Evolutionary conservation across 768 basidiomycete species (phyloP).

Genomic region (Russula sp.): DNA sequence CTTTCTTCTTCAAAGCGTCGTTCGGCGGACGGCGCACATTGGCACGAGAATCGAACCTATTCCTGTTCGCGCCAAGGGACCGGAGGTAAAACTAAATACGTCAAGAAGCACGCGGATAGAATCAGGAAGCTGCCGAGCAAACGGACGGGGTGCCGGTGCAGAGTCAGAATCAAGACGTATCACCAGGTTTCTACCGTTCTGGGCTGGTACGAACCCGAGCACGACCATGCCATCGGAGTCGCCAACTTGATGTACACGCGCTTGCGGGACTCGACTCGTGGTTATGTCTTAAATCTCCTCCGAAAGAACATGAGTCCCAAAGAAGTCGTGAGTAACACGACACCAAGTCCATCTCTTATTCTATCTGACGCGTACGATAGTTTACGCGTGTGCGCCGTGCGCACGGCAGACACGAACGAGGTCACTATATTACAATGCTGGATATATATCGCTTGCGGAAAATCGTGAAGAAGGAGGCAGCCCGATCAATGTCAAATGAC

Average conservation of each 20-base stretch:
- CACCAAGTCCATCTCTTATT: not conserved
- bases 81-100: not conserved
- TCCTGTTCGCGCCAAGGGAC: conserved; percentile 5
- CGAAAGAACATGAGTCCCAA: not conserved
- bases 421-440: not conserved
- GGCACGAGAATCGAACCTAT: not conserved
- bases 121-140: not conserved
- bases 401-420: conserved; percentile 1
- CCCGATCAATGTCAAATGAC: not conserved
- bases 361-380: not conserved
- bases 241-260: conserved; percentile 3
- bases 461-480: not conserved
- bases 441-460: not conserved
- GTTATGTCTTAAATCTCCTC: not conserved
- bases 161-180: not conserved
- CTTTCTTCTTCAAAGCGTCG: not conserved
- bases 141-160: conserved; percentile 7
- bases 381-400: not conserved
- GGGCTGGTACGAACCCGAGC: conserved; percentile 7
- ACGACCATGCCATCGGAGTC: not conserved
- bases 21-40: not conserved
- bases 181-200: not conserved
- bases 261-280: conserved; percentile 1
- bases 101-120: not conserved
- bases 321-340: not conserved